Evolutionary conservation across 116 monocot genomes (phyloP).

Genomic region (Iris pallida): DNA sequence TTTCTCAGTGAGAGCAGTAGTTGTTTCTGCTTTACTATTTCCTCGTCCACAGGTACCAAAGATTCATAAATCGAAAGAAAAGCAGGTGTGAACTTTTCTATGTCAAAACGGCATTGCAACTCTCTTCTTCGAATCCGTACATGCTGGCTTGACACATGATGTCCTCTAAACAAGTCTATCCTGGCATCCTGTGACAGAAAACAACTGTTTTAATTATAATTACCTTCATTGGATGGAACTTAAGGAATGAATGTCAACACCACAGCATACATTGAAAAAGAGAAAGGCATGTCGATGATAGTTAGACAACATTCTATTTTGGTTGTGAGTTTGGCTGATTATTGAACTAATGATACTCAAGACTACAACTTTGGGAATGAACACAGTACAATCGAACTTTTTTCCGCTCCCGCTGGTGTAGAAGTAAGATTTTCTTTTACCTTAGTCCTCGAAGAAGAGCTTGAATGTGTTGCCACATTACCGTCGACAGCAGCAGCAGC

Average conservation of each 20-base stretch:
- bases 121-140: slow-evolving; percentile 52
- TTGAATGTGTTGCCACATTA: not conserved
- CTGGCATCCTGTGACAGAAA: slow-evolving; percentile 54
- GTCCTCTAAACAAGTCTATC: slow-evolving; percentile 63
- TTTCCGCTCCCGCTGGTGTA: not conserved
- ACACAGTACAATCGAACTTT: no score
- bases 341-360: no score
- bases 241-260: not conserved
- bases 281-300: no score
- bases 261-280: not conserved
- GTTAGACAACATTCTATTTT: no score
- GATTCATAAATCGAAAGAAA: slow-evolving; percentile 71
- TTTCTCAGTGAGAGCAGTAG: slow-evolving; percentile 43
- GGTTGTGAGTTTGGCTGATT: no score
- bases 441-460: slow-evolving; percentile 2
- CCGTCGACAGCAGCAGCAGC: not conserved
- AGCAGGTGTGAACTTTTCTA: slow-evolving; percentile 40
- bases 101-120: slow-evolving; percentile 49
- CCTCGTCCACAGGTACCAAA: slow-evolving; percentile 66
- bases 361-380: no score
- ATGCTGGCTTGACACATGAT: slow-evolving; percentile 55
- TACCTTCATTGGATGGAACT: not conserved
- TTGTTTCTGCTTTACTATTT: slow-evolving; percentile 70
- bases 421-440: not conserved
- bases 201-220: not conserved